phyloP scores from a whole-genome alignment of 306 rosid species.

The Acacia acuminata region DNA sequence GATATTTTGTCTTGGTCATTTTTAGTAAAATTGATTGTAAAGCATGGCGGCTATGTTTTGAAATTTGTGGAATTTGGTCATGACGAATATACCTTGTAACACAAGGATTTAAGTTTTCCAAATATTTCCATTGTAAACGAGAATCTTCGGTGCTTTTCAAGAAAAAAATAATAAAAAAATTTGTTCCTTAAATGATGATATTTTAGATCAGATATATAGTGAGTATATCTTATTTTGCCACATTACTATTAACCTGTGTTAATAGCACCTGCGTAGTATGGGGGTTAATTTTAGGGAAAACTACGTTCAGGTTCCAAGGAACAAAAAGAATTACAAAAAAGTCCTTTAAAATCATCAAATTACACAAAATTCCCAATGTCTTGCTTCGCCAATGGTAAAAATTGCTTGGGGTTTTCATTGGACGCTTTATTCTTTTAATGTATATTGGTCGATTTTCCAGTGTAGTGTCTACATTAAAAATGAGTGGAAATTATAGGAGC shows the following conservation, averaged over 20 bases:
- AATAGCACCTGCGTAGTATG: not conserved
- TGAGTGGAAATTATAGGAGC: not conserved
- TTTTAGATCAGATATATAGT: not conserved
- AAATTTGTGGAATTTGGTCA: not conserved
- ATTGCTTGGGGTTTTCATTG: not conserved
- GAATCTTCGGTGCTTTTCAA: not conserved
- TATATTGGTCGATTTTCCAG: no score
- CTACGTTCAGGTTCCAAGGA: no score
- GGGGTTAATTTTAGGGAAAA: no score
- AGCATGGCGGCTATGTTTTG: not conserved
- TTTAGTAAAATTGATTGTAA: not conserved
- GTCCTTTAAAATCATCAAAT: no score
- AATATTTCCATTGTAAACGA: not conserved
- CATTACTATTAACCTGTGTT: not conserved
- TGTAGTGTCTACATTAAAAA: not conserved
- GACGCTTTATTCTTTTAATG: no score
- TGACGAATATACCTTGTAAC: not conserved
- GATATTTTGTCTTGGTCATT: not conserved
- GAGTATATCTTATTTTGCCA: not conserved
- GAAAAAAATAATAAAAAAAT: not conserved
- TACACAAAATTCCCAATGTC: no score
- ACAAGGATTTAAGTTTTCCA: not conserved
- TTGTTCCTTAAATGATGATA: not conserved
- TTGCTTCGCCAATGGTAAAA: not conserved
- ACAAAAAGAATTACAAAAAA: no score